A percentile compares a stretch with the other conserved stretches of the same genome.
Evolutionary conservation across 495 filamentous ascomycete genomes (phyloP).

Genomic region (Annulohypoxylon nitens): DNA sequence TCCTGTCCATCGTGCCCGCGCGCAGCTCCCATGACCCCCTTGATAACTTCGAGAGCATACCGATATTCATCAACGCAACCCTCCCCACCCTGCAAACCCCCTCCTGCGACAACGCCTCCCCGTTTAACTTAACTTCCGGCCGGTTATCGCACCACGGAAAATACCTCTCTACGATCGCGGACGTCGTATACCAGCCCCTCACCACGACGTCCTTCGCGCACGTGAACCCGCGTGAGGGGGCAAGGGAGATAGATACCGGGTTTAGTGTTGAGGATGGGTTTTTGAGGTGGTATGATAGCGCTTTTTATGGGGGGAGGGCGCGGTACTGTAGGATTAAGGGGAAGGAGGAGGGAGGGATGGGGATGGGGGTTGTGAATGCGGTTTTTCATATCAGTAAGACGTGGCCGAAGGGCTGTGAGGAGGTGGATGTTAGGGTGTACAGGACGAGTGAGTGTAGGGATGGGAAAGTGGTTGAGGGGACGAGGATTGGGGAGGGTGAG

Average conservation of each 20-base stretch:
- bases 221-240: background rate
- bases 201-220: background rate
- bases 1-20: slow-evolving; percentile 25
- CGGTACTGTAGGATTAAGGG: slow-evolving; percentile 20
- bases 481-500: background rate
- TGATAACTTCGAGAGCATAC: no score
- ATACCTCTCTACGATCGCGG: slow-evolving; percentile 1
- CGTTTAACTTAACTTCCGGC: slow-evolving; percentile 23
- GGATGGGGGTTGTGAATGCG: slow-evolving; percentile 17
- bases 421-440: slow-evolving; percentile 21
- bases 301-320: slow-evolving; percentile 31
- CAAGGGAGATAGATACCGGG: background rate
- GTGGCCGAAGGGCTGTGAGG: slow-evolving; percentile 30
- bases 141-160: slow-evolving; percentile 2
- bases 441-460: background rate
- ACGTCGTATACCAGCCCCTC: slow-evolving; percentile 21
- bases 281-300: slow-evolving; percentile 32
- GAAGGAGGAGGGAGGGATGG: background rate
- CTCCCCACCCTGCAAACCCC: slow-evolving; percentile 1
- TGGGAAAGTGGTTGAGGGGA: background rate
- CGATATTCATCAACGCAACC: slow-evolving; percentile 28
- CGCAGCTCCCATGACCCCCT: no score
- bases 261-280: slow-evolving; percentile 28
- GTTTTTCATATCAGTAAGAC: slow-evolving; percentile 19
- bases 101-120: slow-evolving; percentile 25